A percentile compares a stretch with the other conserved stretches of the same genome.
Conservation (phyloP, 2,329 filamentous ascomycete genomes). For the Alternaria arbusti region DNA sequence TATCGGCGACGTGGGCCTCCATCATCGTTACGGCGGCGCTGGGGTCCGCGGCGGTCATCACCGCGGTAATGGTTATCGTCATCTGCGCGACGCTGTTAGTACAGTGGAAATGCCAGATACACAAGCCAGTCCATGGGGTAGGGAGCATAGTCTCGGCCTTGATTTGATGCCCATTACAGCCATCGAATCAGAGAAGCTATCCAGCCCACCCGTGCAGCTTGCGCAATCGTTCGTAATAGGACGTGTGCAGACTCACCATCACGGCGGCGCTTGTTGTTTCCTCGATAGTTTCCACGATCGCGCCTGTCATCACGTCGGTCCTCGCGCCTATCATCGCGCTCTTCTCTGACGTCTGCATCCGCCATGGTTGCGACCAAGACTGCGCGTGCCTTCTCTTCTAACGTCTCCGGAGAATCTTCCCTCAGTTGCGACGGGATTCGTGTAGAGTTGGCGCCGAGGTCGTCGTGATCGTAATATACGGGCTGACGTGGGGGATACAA, state of each 20-base stretch:
- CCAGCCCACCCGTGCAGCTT: neutral
- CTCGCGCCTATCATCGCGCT: slow-evolving; percentile 39
- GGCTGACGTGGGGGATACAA: neutral
- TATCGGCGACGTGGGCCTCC: slow-evolving; percentile 40
- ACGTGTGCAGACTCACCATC: slow-evolving; percentile 33
- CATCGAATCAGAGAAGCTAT: neutral
- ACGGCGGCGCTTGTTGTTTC: slow-evolving; percentile 40
- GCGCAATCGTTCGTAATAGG: neutral
- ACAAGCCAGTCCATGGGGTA: neutral
- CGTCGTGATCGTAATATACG: slow-evolving; percentile 2
- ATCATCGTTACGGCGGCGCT: slow-evolving; percentile 40
- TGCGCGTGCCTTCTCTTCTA: slow-evolving; percentile 18
- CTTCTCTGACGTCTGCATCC: slow-evolving; percentile 38
- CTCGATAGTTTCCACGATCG: slow-evolving; percentile 31
- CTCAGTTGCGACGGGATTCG: slow-evolving; percentile 8
- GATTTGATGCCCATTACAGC: neutral
- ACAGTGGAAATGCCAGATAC: neutral
- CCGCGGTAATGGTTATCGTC: slow-evolving; percentile 37
- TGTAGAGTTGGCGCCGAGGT: slow-evolving; percentile 1
- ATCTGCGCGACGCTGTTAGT: slow-evolving; percentile 24
- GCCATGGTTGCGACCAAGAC: slow-evolving; percentile 31
- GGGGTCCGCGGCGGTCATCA: slow-evolving; percentile 39
- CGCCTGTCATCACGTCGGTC: slow-evolving; percentile 31
- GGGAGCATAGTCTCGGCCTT: neutral
- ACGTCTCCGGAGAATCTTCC: slow-evolving; percentile 13